Evolutionary conservation across 192 early-diverging fungal genomes (phyloP), one percentile per base, ranked within the genome.

Genomic region (Linnemannia elongata): DNA sequence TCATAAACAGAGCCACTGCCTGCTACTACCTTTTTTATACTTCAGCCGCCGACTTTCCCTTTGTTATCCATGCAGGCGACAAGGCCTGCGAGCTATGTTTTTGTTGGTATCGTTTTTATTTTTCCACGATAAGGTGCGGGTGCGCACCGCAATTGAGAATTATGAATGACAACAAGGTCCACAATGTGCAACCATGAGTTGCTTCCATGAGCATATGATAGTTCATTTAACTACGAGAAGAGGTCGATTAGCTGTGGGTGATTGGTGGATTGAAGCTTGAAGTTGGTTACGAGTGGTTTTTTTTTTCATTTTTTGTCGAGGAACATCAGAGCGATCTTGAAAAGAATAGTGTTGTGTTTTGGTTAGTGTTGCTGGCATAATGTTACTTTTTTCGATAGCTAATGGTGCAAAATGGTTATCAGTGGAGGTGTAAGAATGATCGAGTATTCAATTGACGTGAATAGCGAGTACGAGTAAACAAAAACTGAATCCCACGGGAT

Each of bases 171-270:
- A 35, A 17, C 24, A 36, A 18, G 47, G 39, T 27, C 3, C 75
- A 76, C 75, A 76, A 76, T 27, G 76, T 78, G 70, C 36, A 42
- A 38, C 41, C 38, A 38, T 72, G 70, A 42, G 39, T 72, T 72
- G 70, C 70, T 72, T 72, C 70, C 70, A 72, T 72, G 70, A 72
- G 36, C 41, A 72, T 71, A 42, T 42, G 70, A 42, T 42, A 42
- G 41, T 72, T 66, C 60, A 66, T 66, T 30, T 66, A 66, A 66
- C 60, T 66, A 27, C 17, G 60, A 63, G 27, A 66, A 30, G 27
- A 33, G 60, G 39, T 7, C 36, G 70, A 72, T 39, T 72, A 42
- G 70, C 39, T 72, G 12, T 72, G 70, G 33, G 30, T 35, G 69
- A 63, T 68, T 69, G n/a, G 70, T 42, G 41, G 68, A 47, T 57